Evolutionary conservation across 2,329 filamentous ascomycete species (phyloP).

Genomic region (Beauveria asiatica): DNA sequence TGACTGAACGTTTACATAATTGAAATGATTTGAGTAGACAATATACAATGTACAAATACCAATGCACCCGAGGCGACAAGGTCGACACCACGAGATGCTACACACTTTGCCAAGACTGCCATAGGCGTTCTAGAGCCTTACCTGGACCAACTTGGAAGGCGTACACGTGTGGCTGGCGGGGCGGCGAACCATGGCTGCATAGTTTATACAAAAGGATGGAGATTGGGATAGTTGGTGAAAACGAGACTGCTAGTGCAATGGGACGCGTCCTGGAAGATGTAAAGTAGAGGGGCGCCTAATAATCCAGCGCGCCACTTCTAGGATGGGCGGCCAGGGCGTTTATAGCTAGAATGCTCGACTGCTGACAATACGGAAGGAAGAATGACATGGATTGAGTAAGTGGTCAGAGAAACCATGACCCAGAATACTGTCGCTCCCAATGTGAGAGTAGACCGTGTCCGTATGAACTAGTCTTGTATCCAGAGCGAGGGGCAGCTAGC

Average conservation of each 20-base stretch:
- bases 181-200: neutral
- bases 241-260: neutral
- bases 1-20: neutral
- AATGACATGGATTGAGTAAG: neutral
- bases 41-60: slow-evolving; percentile 1
- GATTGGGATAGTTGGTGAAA: neutral
- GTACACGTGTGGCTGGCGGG: slow-evolving; percentile 7
- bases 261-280: neutral
- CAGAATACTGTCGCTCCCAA: too few species aligned
- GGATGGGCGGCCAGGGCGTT: neutral
- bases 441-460: too few species aligned
- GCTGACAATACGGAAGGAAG: neutral
- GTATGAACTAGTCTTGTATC: too few species aligned
- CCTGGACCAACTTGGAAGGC: slow-evolving; percentile 1
- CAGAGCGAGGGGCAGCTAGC: neutral
- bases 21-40: neutral
- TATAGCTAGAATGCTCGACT: neutral
- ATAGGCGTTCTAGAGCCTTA: slow-evolving; percentile 3
- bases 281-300: neutral
- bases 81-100: too few species aligned
- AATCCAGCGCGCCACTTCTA: neutral
- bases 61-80: neutral
- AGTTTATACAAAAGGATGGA: neutral
- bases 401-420: too few species aligned
- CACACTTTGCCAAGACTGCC: neutral